Conservation (phyloP, 1,284 basidiomycete genomes). For the Farysia itapuensis region DNA sequence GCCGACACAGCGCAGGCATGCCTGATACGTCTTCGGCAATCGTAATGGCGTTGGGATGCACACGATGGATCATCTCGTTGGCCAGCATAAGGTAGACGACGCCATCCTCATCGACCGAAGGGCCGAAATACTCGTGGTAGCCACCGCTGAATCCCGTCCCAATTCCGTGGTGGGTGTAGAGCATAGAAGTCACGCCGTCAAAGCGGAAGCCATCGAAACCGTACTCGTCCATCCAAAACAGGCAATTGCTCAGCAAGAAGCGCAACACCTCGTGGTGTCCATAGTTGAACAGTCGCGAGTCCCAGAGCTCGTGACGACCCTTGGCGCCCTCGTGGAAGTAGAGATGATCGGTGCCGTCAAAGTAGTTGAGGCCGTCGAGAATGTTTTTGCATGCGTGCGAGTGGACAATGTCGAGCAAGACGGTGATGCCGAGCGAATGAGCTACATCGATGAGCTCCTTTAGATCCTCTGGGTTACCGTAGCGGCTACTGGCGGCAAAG, state of each 20-base stretch:
- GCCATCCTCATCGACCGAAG: constrained; percentile 79
- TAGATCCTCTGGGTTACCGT: constrained; percentile 82
- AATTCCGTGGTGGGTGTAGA: constrained; percentile 95
- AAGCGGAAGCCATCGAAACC: constrained; percentile 97
- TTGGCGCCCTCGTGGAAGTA: constrained; percentile 93
- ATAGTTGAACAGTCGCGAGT: constrained; percentile 87
- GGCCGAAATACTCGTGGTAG: constrained; percentile 96
- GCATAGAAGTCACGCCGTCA: constrained; percentile 98
- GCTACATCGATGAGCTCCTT: constrained; percentile 94
- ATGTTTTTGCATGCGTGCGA: constrained; percentile 98
- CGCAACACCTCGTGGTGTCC: constrained; percentile 88
- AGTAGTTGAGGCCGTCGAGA: constrained; percentile 89
- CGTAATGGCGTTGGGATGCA: constrained; percentile 79
- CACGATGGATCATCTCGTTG: constrained; percentile 80
- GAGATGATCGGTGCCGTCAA: constrained; percentile 91
- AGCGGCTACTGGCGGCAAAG: constrained; percentile 94
- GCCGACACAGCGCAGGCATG: constrained; percentile 89
- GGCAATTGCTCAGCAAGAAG: constrained; percentile 89
- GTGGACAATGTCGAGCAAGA: constrained; percentile 94
- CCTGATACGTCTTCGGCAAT: constrained; percentile 98
- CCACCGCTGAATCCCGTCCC: constrained; percentile 95
- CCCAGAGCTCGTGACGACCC: constrained; percentile 94
- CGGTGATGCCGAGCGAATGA: constrained; percentile 86
- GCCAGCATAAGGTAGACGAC: constrained; percentile 97
- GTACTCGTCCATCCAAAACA: constrained; percentile 94